Conservation (phyloP, 495 filamentous ascomycete species). For the Clavariopsis aquatica region DNA sequence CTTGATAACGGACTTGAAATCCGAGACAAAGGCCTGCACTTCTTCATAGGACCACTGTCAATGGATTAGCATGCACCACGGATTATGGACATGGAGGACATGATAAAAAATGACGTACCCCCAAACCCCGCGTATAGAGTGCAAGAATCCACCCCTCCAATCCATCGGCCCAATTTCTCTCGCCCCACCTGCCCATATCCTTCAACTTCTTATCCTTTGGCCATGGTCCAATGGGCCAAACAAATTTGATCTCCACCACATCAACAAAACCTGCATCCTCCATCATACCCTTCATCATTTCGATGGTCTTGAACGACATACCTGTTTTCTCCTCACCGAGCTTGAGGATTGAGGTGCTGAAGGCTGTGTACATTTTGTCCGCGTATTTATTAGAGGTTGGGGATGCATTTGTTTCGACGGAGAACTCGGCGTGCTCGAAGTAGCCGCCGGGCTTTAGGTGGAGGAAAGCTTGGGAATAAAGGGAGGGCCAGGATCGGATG, state of each 20-base stretch:
- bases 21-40: constrained; percentile 30
- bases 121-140: constrained; percentile 29
- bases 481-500: constrained; percentile 29
- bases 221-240: constrained; percentile 37
- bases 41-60: constrained; percentile 34
- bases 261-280: constrained; percentile 33
- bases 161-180: constrained; percentile 31
- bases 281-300: constrained; percentile 22
- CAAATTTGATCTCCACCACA: constrained; percentile 27
- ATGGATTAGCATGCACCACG: too few species aligned
- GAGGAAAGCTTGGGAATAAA: constrained; percentile 31
- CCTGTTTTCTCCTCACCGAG: constrained; percentile 26
- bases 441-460: constrained; percentile 35
- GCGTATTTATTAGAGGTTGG: constrained; percentile 10
- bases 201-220: constrained; percentile 31
- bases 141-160: constrained; percentile 35
- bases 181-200: constrained; percentile 34
- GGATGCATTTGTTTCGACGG: constrained; percentile 16
- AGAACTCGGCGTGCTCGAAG: constrained; percentile 36
- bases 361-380: constrained; percentile 23
- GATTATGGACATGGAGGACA: neutral
- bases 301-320: constrained; percentile 26
- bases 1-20: constrained; percentile 23
- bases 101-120: constrained; percentile 20
- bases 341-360: constrained; percentile 4